Conservation (phyloP, 768 basidiomycete genomes). For the Rhodosporidiobolus odoratus region DNA sequence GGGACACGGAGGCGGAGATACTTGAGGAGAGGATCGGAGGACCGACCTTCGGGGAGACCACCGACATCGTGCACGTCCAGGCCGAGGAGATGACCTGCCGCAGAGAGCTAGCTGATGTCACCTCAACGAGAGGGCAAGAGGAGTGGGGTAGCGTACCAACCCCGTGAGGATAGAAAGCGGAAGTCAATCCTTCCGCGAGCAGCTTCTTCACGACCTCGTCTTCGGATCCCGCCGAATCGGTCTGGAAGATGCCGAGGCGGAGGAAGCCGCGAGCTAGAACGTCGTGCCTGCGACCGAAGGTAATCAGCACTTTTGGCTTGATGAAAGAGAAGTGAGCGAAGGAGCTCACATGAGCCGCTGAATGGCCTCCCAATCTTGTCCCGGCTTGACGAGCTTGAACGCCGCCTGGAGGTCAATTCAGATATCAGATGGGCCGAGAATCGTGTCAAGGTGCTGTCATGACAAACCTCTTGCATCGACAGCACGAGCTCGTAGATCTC, state of each 20-base stretch:
- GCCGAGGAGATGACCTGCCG: slow-evolving; percentile 76
- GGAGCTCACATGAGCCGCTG: slow-evolving; percentile 60
- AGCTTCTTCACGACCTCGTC: slow-evolving; percentile 49
- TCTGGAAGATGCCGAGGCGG: slow-evolving; percentile 74
- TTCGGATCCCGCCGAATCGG: slow-evolving; percentile 49
- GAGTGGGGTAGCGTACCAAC: slow-evolving; percentile 44
- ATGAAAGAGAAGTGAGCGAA: not conserved
- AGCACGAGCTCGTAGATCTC: slow-evolving; percentile 82
- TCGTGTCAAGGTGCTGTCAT: no score
- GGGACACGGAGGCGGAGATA: slow-evolving; percentile 74
- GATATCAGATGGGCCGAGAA: no score
- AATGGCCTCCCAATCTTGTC: slow-evolving; percentile 82
- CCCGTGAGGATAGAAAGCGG: slow-evolving; percentile 93
- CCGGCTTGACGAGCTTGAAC: slow-evolving; percentile 64
- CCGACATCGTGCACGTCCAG: slow-evolving; percentile 79
- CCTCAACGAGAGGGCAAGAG: not conserved
- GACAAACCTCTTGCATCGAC: slow-evolving; percentile 74
- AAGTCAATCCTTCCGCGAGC: slow-evolving; percentile 66
- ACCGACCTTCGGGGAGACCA: slow-evolving; percentile 38
- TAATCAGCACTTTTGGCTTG: no score
- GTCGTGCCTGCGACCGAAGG: slow-evolving; percentile 53
- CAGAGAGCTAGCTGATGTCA: not conserved
- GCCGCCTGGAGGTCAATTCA: slow-evolving; percentile 54
- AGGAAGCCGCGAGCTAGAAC: slow-evolving; percentile 77
- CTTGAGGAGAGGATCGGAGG: slow-evolving; percentile 56